Percentiles rank a stretch among this genome's conserved stretches.
phyloP scores from a whole-genome alignment of 1,284 basidiomycete species.

The Marasmius tenuissimus region DNA sequence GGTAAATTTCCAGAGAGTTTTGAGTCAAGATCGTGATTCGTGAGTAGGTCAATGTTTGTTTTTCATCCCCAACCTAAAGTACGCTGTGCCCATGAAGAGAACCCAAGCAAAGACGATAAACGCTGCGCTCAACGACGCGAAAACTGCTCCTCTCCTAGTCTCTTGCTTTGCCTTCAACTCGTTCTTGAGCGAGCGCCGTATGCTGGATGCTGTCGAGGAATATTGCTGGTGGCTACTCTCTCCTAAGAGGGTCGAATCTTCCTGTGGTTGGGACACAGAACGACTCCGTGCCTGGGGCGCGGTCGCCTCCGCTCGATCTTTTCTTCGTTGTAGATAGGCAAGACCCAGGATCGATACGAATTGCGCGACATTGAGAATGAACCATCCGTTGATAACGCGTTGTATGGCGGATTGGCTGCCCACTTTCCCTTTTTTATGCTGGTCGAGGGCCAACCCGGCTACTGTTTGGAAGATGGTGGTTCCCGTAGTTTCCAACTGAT shows the following conservation, averaged over 20 bases:
- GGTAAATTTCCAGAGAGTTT: background rate
- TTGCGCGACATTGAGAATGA: slow-evolving; percentile 61
- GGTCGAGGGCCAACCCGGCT: slow-evolving; percentile 64
- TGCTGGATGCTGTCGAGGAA: slow-evolving; percentile 15
- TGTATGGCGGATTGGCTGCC: slow-evolving; percentile 38
- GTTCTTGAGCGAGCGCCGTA: slow-evolving; percentile 12
- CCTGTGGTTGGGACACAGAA: slow-evolving; percentile 13
- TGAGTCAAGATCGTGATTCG: background rate
- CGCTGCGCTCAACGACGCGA: slow-evolving; percentile 40
- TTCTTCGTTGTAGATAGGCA: slow-evolving; percentile 41
- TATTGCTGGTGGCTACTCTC: slow-evolving; percentile 16
- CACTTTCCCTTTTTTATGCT: slow-evolving; percentile 28
- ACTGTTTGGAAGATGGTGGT: slow-evolving; percentile 71
- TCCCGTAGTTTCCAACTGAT: slow-evolving; percentile 73
- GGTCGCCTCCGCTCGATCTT: slow-evolving; percentile 26
- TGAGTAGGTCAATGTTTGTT: background rate
- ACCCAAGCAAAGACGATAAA: slow-evolving; percentile 63
- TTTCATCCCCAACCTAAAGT: slow-evolving; percentile 49
- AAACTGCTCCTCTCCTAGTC: slow-evolving; percentile 51
- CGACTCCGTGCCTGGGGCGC: slow-evolving; percentile 8
- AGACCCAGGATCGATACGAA: slow-evolving; percentile 50
- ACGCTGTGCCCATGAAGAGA: slow-evolving; percentile 66
- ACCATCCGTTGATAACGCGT: slow-evolving; percentile 57
- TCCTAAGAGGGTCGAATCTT: slow-evolving; percentile 8
- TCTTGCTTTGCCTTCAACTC: slow-evolving; percentile 33